Evolutionary conservation across 352 stramenopile genomes (phyloP).

Genomic region (Pilasporangium apinafurcum): DNA sequence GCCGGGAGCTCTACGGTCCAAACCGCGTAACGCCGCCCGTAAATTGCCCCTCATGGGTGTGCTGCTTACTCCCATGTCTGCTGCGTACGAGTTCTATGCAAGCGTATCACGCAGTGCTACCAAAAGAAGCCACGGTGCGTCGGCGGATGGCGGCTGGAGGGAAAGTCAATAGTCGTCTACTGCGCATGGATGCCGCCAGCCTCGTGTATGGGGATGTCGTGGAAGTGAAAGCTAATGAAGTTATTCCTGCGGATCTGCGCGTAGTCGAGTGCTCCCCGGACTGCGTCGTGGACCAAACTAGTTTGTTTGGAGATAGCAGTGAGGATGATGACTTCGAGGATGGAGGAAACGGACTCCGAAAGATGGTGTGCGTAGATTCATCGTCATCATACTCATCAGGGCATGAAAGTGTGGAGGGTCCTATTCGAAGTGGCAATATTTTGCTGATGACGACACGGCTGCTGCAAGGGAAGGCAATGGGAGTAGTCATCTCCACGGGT

Average conservation of each 20-base stretch:
- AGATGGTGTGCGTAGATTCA: slow-evolving; percentile 20
- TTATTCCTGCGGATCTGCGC: slow-evolving; percentile 86
- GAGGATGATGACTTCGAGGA: slow-evolving; percentile 18
- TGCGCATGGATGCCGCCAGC: slow-evolving; percentile 88
- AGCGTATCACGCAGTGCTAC: slow-evolving; percentile 75
- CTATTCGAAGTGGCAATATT: slow-evolving; percentile 52
- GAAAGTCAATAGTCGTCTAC: slow-evolving; percentile 44
- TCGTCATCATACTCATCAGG: too few species aligned
- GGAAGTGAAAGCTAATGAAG: slow-evolving; percentile 81
- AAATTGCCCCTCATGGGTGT: slow-evolving; percentile 92
- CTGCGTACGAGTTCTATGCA: slow-evolving; percentile 89
- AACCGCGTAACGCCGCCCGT: slow-evolving; percentile 90
- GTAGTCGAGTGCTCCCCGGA: slow-evolving; percentile 75
- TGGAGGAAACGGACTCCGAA: slow-evolving; percentile 15
- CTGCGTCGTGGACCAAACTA: slow-evolving; percentile 64
- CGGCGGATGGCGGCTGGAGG: slow-evolving; percentile 17
- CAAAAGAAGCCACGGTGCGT: slow-evolving; percentile 87
- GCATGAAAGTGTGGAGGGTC: too few species aligned
- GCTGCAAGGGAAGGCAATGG: slow-evolving; percentile 41
- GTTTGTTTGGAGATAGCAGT: slow-evolving; percentile 26
- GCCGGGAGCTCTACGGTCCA: slow-evolving; percentile 60
- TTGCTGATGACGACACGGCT: slow-evolving; percentile 62
- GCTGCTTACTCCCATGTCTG: slow-evolving; percentile 92
- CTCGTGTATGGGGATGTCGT: slow-evolving; percentile 92
- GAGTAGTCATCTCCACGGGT: slow-evolving; percentile 68